Evolutionary conservation across 805 yeast species (phyloP), one percentile per base, ranked within the genome.

Genomic region (Metschnikowia similis): DNA sequence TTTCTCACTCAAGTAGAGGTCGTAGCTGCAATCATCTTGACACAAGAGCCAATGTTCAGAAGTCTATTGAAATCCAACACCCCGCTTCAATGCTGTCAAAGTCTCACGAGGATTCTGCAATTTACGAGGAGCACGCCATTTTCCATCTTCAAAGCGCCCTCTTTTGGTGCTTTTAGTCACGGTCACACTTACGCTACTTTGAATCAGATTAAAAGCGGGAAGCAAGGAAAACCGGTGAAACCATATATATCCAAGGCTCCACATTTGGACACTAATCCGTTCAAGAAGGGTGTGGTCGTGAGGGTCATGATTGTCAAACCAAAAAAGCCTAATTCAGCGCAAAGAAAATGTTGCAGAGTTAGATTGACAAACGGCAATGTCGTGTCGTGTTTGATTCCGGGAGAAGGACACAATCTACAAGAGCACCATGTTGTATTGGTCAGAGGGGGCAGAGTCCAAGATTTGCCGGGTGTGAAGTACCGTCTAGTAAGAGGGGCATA

Each of bases 391-490:
- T 91, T 90, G 66, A 94, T 94, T 50, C 97, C 97, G 13, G 99
- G 99, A 48, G 97, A 94, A 66, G 99, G 99, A 17, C 99, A 94
- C 70, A 94, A 94, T 64, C 85, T 96, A 21, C 98, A 94, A 74
- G 99, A 94, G 68, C 99, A 94, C 72, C 88, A 95, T 63, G 95
- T 94, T 46, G 98, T 94, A 0, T 81, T 83, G 47, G 96, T 94
- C 3, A 83, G 99, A 70, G 99, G 99, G n/a, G 99, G 99, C 13
- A 84, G 97, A 78, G 89, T 89, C 47, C 97, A 91, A 66, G 99
- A 94, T 83, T 76, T 92, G 61, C 99, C 99, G 27, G 99, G 99
- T 80, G 97, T 94, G 44, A 91, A 89, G 66, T 94, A 94, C 69
- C 94, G 88, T 70, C 76, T 89, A 58, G 87, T 94, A 17, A 83